These are phyloP conservation scores for Picea glauca DNA, from an alignment of 75 land plant genomes.

Conservation along the genomic window DNA sequence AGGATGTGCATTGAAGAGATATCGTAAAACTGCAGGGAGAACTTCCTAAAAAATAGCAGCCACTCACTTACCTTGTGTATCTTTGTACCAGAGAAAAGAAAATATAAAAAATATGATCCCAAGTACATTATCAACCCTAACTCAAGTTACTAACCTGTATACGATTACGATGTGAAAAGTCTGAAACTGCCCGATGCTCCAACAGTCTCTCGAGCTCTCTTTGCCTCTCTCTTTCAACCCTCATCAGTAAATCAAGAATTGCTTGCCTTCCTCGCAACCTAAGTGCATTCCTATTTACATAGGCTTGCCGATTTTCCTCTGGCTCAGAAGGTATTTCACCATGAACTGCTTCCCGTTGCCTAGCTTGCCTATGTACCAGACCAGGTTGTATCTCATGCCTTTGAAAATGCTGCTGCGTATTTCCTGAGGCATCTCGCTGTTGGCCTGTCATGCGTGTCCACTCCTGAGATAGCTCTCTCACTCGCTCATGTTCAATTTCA, in stretches of 20 bases:
- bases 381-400: constrained; percentile 4
- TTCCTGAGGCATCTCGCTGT: constrained; percentile 42
- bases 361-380: constrained; percentile 25
- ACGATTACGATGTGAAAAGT: constrained; percentile 31
- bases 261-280: constrained; percentile 14
- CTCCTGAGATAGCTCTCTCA: constrained; percentile 67
- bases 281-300: constrained; percentile 16
- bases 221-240: constrained; percentile 35
- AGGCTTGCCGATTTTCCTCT: constrained; percentile 49
- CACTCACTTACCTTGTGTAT: neutral
- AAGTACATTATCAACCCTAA: neutral
- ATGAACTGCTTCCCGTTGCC: constrained; percentile 13
- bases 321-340: constrained; percentile 28
- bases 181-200: constrained; percentile 38
- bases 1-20: neutral
- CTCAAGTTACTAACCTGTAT: constrained; percentile 24
- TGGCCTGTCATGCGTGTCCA: constrained; percentile 82
- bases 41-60: neutral
- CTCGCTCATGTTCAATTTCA: constrained; percentile 82
- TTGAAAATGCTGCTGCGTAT: neutral
- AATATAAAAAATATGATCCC: neutral
- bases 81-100: neutral
- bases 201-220: constrained; percentile 29
- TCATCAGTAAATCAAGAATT: constrained; percentile 26
- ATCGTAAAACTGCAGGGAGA: neutral